phyloP scores from a whole-genome alignment of 805 yeast species.

The Kazachstania africana region DNA sequence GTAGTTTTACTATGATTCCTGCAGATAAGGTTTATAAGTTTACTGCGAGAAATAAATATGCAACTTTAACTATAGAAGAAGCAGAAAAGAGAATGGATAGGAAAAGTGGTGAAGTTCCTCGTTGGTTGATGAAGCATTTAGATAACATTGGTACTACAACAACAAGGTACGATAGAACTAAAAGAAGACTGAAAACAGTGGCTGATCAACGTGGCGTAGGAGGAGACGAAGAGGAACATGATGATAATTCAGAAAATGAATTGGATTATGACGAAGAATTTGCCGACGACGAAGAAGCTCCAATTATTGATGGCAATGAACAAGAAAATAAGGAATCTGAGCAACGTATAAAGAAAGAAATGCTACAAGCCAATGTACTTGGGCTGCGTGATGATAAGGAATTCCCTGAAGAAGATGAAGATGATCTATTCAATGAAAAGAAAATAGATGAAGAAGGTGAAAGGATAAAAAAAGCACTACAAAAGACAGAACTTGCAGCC shows the following conservation, averaged over 20 bases:
- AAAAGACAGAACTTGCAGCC: conserved; percentile 75
- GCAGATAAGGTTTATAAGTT: conserved; percentile 89
- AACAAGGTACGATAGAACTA: conserved; percentile 39
- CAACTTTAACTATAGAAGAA: conserved; percentile 88
- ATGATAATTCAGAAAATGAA: conserved; percentile 80
- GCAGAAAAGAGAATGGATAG: conserved; percentile 92
- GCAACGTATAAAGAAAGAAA: conserved; percentile 68
- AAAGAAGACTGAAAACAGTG: conserved; percentile 38
- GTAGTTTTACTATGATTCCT: conserved; percentile 81
- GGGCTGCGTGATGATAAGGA: conserved; percentile 48
- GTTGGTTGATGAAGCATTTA: conserved; percentile 94
- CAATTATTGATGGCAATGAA: conserved; percentile 89
- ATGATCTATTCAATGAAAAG: conserved; percentile 62
- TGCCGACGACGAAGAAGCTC: conserved; percentile 98
- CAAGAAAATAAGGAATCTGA: conserved; percentile 90
- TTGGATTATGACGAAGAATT: conserved; percentile 93
- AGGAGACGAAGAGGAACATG: conserved; percentile 31
- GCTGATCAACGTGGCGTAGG: conserved; percentile 29
- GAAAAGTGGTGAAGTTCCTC: conserved; percentile 55
- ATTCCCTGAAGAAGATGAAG: conserved; percentile 51
- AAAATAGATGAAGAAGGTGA: conserved; percentile 86
- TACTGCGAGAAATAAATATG: conserved; percentile 86
- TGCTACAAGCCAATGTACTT: conserved; percentile 71
- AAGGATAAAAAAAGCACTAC: conserved; percentile 69
- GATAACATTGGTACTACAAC: conserved; percentile 44